Conservation (phyloP, 1,139 yeast genomes). For the Magnusiomyces fungicola region DNA sequence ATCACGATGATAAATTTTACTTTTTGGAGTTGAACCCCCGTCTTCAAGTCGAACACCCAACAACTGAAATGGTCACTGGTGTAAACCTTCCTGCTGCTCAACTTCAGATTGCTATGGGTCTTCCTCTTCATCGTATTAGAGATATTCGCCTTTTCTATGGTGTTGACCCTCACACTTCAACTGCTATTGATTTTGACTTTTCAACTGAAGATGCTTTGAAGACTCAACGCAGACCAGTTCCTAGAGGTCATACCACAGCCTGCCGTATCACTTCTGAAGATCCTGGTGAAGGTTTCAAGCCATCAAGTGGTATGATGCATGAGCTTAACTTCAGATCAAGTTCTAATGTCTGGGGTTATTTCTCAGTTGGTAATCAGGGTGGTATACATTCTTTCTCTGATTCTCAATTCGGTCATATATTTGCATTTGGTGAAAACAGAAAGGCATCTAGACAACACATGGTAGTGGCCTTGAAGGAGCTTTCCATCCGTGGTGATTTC, state of each 20-base stretch:
- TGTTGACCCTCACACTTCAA: slow-evolving; percentile 87
- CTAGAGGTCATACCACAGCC: slow-evolving; percentile 98
- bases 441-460: slow-evolving; percentile 96
- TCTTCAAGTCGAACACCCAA: slow-evolving; percentile 98
- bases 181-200: slow-evolving; percentile 88
- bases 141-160: slow-evolving; percentile 92
- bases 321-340: slow-evolving; percentile 95
- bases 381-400: slow-evolving; percentile 97
- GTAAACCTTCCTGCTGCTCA: slow-evolving; percentile 98
- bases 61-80: slow-evolving; percentile 98
- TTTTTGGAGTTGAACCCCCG: slow-evolving; percentile 95
- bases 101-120: slow-evolving; percentile 98
- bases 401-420: slow-evolving; percentile 97
- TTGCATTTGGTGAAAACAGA: slow-evolving; percentile 98
- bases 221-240: slow-evolving; percentile 85
- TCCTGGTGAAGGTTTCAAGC: slow-evolving; percentile 98
- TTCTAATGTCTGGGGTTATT: slow-evolving; percentile 98
- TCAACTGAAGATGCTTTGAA: slow-evolving; percentile 60
- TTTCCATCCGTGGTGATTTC: slow-evolving; percentile 96
- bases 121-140: slow-evolving; percentile 88
- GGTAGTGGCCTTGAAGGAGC: slow-evolving; percentile 96
- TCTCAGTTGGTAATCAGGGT: slow-evolving; percentile 93
- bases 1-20: slow-evolving; percentile 88
- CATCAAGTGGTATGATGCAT: slow-evolving; percentile 93
- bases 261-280: slow-evolving; percentile 98